A percentile compares a stretch with the other conserved stretches of the same genome.
These are phyloP conservation scores for Puccinia coronata DNA, from an alignment of 1,284 basidiomycete genomes.

Conservation along the genomic window DNA sequence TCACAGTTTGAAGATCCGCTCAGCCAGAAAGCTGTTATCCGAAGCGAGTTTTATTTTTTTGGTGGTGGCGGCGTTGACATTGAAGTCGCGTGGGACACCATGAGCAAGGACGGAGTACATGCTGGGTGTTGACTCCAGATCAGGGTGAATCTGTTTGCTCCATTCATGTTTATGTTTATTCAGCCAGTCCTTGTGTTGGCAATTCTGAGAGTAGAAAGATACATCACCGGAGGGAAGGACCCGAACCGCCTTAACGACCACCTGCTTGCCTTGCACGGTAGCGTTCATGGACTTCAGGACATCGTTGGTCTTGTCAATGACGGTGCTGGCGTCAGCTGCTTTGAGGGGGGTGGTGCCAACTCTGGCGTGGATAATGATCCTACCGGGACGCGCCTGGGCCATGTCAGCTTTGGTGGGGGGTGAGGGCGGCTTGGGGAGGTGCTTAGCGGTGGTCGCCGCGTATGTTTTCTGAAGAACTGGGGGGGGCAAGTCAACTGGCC, in stretches of 20 bases:
- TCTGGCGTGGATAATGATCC: not conserved
- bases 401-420: not conserved
- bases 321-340: not conserved
- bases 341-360: not conserved
- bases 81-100: not conserved
- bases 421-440: not conserved
- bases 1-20: not conserved
- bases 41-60: not conserved
- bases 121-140: not conserved
- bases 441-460: not conserved
- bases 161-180: constrained; percentile 11
- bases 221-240: constrained; percentile 11
- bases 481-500: too few relatives aligned
- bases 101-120: not conserved
- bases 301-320: not conserved
- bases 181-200: constrained; percentile 3
- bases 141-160: not conserved
- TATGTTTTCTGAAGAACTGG: not conserved
- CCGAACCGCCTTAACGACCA: not conserved
- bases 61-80: not conserved
- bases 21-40: not conserved
- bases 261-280: not conserved
- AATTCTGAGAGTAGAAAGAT: not conserved
- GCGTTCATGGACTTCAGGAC: not conserved
- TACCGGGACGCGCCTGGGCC: not conserved